Evolutionary conservation across 2,329 filamentous ascomycete species (phyloP), one percentile per base, ranked within the genome.

Genomic region (Pestalotiopsis fici): DNA sequence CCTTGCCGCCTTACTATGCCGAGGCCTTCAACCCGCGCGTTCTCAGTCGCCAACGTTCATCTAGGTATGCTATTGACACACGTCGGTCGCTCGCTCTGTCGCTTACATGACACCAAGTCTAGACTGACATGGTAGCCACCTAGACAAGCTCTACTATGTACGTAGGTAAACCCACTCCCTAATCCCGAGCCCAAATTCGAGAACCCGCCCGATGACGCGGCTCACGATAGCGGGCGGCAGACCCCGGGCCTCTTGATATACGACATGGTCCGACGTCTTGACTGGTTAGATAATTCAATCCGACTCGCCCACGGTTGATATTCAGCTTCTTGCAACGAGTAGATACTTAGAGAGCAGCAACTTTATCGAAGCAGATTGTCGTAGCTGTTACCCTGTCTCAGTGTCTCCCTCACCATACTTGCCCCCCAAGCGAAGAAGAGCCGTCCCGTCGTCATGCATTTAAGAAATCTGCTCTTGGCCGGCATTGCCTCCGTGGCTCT

Each of bases 161-260:
- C 12, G 1, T 57, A 15, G n/a, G 55, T 6, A 23, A 23, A 31
- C 18, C 25, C 28, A 37, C 25, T 60, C 15, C 57, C 15, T 27
- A 37, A 21, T 18, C 37, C n/a, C 27, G 18, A 21, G 13, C 15
- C 43, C 55, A n/a, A 27, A 27, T 27, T 31, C 55, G 55, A 31
- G 57, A 31, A 37, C 57, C 57, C 57, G 31, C 57, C 28, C 57
- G 57, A 31, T 60, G 57, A 60, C 57, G 57, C 57, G 57, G 57
- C 57, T 21, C 57, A n/a, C n/a, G n/a, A 60, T 21, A n/a, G 57
- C 25, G 28, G 27, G 12, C 18, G 25, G 25, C 27, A 15, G 28
- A 27, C 57, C 25, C 27, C 57, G 31, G 28, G 27, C 12, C 27
- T 31, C 11, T 21, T 31, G 25, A 37, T 21, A 31, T 21, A 31